phyloP scores from a whole-genome alignment of 208 protist species.

The Leishmania amazonensis region DNA sequence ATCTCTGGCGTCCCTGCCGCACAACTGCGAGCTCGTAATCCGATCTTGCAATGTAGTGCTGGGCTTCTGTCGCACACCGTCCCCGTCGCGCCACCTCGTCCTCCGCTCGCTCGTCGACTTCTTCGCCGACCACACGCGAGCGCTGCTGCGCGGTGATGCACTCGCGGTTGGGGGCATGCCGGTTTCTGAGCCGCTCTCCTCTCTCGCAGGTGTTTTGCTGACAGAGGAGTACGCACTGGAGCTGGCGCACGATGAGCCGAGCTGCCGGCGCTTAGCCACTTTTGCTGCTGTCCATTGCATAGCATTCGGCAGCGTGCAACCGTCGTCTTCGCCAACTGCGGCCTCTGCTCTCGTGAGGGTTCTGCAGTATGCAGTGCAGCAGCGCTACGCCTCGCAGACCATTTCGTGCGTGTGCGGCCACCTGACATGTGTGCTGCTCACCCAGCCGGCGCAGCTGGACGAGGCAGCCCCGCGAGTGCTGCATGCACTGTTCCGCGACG shows the following conservation, averaged over 20 bases:
- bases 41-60: slow-evolving; percentile 10
- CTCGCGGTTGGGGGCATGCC: neutral
- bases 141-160: slow-evolving; percentile 5
- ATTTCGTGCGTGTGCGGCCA: slow-evolving; percentile 25
- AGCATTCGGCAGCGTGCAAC: neutral
- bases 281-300: slow-evolving; percentile 8
- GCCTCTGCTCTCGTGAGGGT: neutral
- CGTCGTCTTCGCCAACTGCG: neutral
- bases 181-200: slow-evolving; percentile 7
- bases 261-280: slow-evolving; percentile 13
- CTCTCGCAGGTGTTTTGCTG: slow-evolving; percentile 5
- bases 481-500: slow-evolving; percentile 7
- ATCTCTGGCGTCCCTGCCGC: neutral
- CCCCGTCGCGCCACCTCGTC: slow-evolving; percentile 28
- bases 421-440: slow-evolving; percentile 4
- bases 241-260: slow-evolving; percentile 23
- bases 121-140: slow-evolving; percentile 10
- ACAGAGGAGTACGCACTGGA: slow-evolving; percentile 8
- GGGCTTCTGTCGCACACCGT: slow-evolving; percentile 9
- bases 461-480: slow-evolving; percentile 12
- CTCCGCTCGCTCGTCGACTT: slow-evolving; percentile 25
- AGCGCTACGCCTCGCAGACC: slow-evolving; percentile 22
- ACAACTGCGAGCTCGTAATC: slow-evolving; percentile 1
- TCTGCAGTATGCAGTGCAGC: slow-evolving; percentile 13
- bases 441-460: slow-evolving; percentile 15